These are phyloP conservation scores for Aspergillus transmontanensis DNA, from an alignment of 2,329 filamentous ascomycete genomes.

Conservation along the genomic window DNA sequence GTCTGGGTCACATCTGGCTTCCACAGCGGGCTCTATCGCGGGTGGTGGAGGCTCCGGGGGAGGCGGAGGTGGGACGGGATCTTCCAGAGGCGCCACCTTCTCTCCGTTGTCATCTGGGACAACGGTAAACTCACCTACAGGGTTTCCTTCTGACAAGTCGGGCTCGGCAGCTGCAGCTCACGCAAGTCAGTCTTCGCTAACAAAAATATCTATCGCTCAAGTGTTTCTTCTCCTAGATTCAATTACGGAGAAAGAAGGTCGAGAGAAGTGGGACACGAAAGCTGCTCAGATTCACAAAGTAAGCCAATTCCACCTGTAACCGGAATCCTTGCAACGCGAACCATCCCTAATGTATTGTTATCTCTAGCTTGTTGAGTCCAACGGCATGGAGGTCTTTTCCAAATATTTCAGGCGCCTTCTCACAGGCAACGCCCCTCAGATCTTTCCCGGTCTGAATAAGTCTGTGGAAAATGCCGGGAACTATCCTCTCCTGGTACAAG, in stretches of 20 bases:
- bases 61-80: slow-evolving; percentile 57
- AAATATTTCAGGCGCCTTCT: slow-evolving; percentile 95
- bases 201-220: slow-evolving; percentile 93
- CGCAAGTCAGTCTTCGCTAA: slow-evolving; percentile 65
- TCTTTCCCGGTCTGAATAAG: slow-evolving; percentile 80
- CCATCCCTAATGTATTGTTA: neutral
- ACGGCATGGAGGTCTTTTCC: slow-evolving; percentile 98
- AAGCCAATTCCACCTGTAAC: slow-evolving; percentile 39
- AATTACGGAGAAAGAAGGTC: slow-evolving; percentile 90
- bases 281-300: slow-evolving; percentile 91
- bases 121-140: slow-evolving; percentile 56
- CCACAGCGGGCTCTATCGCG: slow-evolving; percentile 56
- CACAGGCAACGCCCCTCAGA: slow-evolving; percentile 84
- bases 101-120: slow-evolving; percentile 62
- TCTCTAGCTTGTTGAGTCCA: slow-evolving; percentile 82
- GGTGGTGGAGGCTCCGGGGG: slow-evolving; percentile 54
- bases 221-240: slow-evolving; percentile 92
- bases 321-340: neutral
- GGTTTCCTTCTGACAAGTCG: slow-evolving; percentile 54
- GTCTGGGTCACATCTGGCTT: slow-evolving; percentile 58
- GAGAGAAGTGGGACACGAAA: slow-evolving; percentile 89
- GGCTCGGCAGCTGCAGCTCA: slow-evolving; percentile 44
- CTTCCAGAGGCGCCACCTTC: slow-evolving; percentile 59
- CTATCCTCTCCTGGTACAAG: slow-evolving; percentile 77
- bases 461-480: slow-evolving; percentile 75